Percentiles rank a stretch among this genome's conserved stretches.
Conservation (phyloP, 768 basidiomycete genomes). For the Amanita pseudoporphyria region DNA sequence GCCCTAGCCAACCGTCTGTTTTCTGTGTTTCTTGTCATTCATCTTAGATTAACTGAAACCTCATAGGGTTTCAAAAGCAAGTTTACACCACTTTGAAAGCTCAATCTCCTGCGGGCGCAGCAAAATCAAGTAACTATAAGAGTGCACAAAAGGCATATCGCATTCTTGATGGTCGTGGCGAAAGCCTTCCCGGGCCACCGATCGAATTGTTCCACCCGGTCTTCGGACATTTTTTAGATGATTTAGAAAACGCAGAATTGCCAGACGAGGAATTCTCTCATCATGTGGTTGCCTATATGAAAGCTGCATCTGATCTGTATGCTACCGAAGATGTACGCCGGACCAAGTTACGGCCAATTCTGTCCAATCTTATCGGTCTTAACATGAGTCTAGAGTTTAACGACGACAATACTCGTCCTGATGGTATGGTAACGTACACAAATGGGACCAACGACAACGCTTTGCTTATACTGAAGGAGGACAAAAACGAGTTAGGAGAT, state of each 20-base stretch:
- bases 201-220: too few species aligned
- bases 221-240: conserved; percentile 14
- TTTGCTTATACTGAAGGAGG: neutral
- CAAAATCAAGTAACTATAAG: too few species aligned
- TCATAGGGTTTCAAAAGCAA: too few species aligned
- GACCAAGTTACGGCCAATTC: neutral
- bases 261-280: neutral
- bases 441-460: conserved; percentile 1
- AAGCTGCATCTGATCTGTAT: conserved; percentile 12
- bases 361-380: neutral
- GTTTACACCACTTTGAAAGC: too few species aligned
- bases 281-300: conserved; percentile 7
- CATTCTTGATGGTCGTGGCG: too few species aligned
- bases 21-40: too few species aligned
- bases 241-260: conserved; percentile 1
- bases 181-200: too few species aligned
- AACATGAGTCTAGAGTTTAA: neutral
- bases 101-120: too few species aligned
- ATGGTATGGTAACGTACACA: neutral
- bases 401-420: neutral
- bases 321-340: neutral
- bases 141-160: too few species aligned
- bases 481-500: neutral
- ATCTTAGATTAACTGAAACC: too few species aligned
- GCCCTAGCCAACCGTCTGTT: too few species aligned